Base-by-base conservation (phyloP, 2,329 filamentous ascomycete genomes). In the Polytolypa hystricis region DNA sequence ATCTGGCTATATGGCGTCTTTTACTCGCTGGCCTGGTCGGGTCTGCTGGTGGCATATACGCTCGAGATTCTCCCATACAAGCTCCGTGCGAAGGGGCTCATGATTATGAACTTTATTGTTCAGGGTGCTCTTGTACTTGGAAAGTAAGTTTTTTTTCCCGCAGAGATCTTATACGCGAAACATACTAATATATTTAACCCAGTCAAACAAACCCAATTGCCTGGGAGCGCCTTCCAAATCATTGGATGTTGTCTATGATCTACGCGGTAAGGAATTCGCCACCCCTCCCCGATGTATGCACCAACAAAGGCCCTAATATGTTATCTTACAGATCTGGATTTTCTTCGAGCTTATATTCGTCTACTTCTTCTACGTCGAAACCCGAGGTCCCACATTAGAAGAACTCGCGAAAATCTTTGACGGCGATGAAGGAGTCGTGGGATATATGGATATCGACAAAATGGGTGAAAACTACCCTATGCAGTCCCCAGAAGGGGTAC, bases 321-420 rank as follows among this genome's bases (percentile, higher is more conserved):
- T 34, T 7, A n/a, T 34, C 18, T 34, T 23, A 17, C 50, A 46
- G 9, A 40, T 59, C 10, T 49, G 51, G 38, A 48, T 52, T 11
- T 51, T 58, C 47, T 21, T 58, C 42, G 27, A 55, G 41, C 37
- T 58, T 39, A 19, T 55, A 40, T 44, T 58, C 37, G 47, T 59
- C 42, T 54, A 53, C 37, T 53, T 54, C 42, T 45, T 50, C 47
- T 42, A 47, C 10, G 69, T 79, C 38, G 79, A 84, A 62, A 84
- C 79, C 14, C 76, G 74, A 49, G 79, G 79, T 3, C 76, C 77
- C 0, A 82, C 78, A 2, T 73, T 84, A 1, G 79, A 83, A 53
- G 77, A 81, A 53, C 70, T 81, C 43, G 74, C 78, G 31, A 71
- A 73, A 49, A 80, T 83, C 53, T 83, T 84, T 48, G 79, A 83